phyloP scores from a whole-genome alignment of 805 yeast species.

The Yarrowia osloensis region DNA sequence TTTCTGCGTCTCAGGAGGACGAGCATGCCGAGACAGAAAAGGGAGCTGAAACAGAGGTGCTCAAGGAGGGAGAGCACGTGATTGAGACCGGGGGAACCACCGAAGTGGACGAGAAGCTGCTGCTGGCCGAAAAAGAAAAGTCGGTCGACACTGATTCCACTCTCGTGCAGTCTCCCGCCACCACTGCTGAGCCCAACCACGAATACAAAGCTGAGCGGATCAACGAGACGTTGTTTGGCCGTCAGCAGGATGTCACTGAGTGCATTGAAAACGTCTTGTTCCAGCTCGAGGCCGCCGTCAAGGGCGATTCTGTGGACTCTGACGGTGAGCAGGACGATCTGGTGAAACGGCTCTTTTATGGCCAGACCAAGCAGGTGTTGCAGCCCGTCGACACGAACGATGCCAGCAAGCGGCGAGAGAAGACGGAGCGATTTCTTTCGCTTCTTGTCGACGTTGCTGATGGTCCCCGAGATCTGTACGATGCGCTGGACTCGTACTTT shows the following conservation, averaged over 20 bases:
- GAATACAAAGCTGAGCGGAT: slow-evolving; percentile 27
- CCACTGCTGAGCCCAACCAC: neutral
- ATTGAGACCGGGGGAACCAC: neutral
- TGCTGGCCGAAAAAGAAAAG: neutral
- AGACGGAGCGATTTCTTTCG: slow-evolving; percentile 75
- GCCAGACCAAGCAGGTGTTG: slow-evolving; percentile 78
- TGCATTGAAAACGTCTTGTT: slow-evolving; percentile 92
- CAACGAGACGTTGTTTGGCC: slow-evolving; percentile 58
- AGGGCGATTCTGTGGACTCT: slow-evolving; percentile 61
- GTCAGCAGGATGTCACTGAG: slow-evolving; percentile 97
- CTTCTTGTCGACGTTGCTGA: slow-evolving; percentile 83
- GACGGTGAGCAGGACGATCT: slow-evolving; percentile 82
- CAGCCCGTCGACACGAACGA: slow-evolving; percentile 41
- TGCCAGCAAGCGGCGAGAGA: slow-evolving; percentile 50
- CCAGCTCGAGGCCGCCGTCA: slow-evolving; percentile 85
- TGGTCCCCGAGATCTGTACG: slow-evolving; percentile 86
- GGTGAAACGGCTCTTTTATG: slow-evolving; percentile 78
- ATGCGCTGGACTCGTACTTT: slow-evolving; percentile 83
- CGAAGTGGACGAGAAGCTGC: neutral
- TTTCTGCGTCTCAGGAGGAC: slow-evolving; percentile 36
- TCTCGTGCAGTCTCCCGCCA: neutral
- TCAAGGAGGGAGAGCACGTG: neutral
- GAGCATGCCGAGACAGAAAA: slow-evolving; percentile 35
- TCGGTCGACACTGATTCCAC: slow-evolving; percentile 25
- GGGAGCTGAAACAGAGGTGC: slow-evolving; percentile 37